A percentile compares a stretch with the other conserved stretches of the same genome.
Evolutionary conservation across 495 filamentous ascomycete genomes (phyloP).

Genomic region (Cairneyella variabilis): DNA sequence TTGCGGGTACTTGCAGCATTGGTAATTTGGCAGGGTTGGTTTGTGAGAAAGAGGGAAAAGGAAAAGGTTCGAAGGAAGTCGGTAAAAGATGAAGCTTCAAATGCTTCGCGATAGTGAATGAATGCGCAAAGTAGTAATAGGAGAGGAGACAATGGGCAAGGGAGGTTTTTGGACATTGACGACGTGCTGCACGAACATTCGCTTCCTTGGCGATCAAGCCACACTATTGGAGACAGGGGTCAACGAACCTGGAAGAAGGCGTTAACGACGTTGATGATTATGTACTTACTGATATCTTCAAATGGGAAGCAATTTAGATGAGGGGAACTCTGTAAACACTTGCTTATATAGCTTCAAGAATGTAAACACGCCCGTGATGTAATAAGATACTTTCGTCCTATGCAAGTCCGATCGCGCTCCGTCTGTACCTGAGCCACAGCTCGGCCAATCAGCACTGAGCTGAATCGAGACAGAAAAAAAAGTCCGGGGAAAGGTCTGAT

Average conservation of each 20-base stretch:
- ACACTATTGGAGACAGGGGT: conserved; percentile 7
- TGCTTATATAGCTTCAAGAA: too few species aligned
- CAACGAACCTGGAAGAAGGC: background rate
- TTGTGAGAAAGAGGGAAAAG: background rate
- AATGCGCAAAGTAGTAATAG: too few species aligned
- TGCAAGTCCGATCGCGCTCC: conserved; percentile 4
- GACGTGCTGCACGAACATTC: conserved; percentile 11
- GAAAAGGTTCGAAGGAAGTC: background rate
- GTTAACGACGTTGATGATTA: background rate
- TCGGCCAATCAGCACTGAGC: conserved; percentile 5
- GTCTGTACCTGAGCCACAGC: background rate
- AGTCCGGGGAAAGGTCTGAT: conserved; percentile 13
- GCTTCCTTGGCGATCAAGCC: conserved; percentile 12
- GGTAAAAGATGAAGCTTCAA: background rate
- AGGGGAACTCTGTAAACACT: too few species aligned
- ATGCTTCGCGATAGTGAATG: background rate
- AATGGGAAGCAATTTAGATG: too few species aligned
- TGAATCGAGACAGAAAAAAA: conserved; percentile 4
- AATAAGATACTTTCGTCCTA: background rate
- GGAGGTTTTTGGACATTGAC: background rate
- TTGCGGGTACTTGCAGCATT: conserved; percentile 6
- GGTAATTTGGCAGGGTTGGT: background rate
- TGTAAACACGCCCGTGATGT: too few species aligned
- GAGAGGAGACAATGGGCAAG: too few species aligned
- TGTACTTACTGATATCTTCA: background rate